Percentiles rank a stretch among this genome's conserved stretches.
These are phyloP conservation scores for Conoideocrella luteorostrata DNA, from an alignment of 2,329 filamentous ascomycete species.

Conservation along the genomic window DNA sequence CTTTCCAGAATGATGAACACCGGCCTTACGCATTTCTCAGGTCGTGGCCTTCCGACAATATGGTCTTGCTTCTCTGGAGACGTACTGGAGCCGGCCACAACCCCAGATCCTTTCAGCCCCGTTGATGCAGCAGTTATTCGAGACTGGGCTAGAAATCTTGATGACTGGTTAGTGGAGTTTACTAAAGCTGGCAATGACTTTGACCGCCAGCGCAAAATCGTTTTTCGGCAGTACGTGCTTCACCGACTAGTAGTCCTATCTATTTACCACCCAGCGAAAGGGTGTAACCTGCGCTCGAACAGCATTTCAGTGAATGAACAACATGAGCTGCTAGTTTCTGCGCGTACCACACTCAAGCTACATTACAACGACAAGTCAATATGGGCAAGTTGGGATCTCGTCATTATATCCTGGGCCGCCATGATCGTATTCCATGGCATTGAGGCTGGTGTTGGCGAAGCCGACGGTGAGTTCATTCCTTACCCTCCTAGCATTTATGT, in stretches of 20 bases:
- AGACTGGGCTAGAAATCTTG: slow-evolving; percentile 34
- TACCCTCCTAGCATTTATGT: neutral
- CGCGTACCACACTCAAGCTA: slow-evolving; percentile 31
- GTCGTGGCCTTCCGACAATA: slow-evolving; percentile 34
- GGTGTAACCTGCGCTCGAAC: slow-evolving; percentile 29
- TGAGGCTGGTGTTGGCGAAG: slow-evolving; percentile 32
- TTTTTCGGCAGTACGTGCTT: slow-evolving; percentile 35
- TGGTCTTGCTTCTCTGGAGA: slow-evolving; percentile 32
- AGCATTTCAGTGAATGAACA: slow-evolving; percentile 32
- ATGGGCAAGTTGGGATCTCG: slow-evolving; percentile 37
- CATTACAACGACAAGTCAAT: slow-evolving; percentile 34
- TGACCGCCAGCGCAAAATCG: slow-evolving; percentile 27
- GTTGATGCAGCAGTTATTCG: slow-evolving; percentile 34
- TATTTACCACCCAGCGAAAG: slow-evolving; percentile 35
- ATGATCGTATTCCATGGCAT: slow-evolving; percentile 35
- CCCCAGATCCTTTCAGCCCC: slow-evolving; percentile 26
- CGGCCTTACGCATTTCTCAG: slow-evolving; percentile 34
- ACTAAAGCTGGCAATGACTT: slow-evolving; percentile 23
- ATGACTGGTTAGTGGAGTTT: slow-evolving; percentile 36
- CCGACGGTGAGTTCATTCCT: slow-evolving; percentile 22
- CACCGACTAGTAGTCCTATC: slow-evolving; percentile 35
- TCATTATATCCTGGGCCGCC: slow-evolving; percentile 38
- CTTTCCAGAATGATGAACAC: slow-evolving; percentile 39
- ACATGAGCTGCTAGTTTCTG: slow-evolving; percentile 34
- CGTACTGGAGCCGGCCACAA: slow-evolving; percentile 11